Evolutionary conservation across 2,329 filamentous ascomycete genomes (phyloP), one percentile per base, ranked within the genome.

Genomic region (Fusarium fujikuroi): DNA sequence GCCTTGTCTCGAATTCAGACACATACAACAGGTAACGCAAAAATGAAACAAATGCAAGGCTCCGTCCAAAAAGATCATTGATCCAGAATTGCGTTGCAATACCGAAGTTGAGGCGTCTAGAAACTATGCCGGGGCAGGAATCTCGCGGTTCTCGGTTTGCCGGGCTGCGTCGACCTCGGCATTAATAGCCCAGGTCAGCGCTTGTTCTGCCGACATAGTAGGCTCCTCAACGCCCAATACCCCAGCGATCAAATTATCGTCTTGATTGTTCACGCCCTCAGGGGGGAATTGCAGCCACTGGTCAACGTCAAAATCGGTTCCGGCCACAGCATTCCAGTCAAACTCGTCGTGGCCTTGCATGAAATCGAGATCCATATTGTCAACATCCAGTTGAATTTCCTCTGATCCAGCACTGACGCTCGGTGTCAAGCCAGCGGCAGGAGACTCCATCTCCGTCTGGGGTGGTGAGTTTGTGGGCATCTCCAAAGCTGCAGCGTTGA

Each of bases 271-370:
- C 16, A 83, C 82, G 11, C 84, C 85, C 56, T 89, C 87, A 4
- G 84, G 83, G 10, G 87, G 87, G 69, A 89, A 90, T 66, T 90
- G 86, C 28, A 90, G 82, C 86, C 87, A 90, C 74, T 89, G 87
- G 64, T 89, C 87, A 60, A 89, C 87, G 62, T 90, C 87, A 66
- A 89, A 85, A 68, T 88, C 87, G 14, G 86, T 85, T 10, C 84
- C 86, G 21, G 86, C 82, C 8, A 88, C 81, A 25, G 85, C 84
- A 70, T 87, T 86, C 87, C 87, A 89, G 71, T 89, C 87, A 63
- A 89, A 87, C 58, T 86, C 85, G 50, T 85, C 85, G 56, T 85
- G 83, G 36, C 82, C 83, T 60, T 84, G 81, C 75, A 84, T 81
- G 53, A 87, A 84, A 74, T 87, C 85, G 53, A 87, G 81, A 54